Evolutionary conservation across 2,329 filamentous ascomycete species (phyloP).

Genomic region (Fusarium lateritium): DNA sequence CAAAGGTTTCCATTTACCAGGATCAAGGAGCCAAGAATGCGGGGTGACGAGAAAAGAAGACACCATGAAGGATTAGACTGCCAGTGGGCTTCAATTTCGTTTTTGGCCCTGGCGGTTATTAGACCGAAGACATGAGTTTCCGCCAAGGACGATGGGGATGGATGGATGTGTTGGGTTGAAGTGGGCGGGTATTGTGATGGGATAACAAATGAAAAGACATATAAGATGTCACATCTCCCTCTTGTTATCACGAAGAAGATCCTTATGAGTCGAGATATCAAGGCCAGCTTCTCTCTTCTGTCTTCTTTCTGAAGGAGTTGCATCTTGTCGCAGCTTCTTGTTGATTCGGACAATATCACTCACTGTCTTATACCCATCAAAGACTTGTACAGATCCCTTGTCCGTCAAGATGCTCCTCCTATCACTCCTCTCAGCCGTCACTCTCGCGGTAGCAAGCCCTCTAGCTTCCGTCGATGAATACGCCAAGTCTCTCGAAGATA

Average conservation of each 20-base stretch:
- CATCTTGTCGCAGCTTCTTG: slow-evolving; percentile 2
- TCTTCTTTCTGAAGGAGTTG: slow-evolving; percentile 15
- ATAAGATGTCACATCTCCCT: slow-evolving; percentile 29
- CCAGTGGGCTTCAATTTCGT: slow-evolving; percentile 16
- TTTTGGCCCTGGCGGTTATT: slow-evolving; percentile 24
- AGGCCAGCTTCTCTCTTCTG: slow-evolving; percentile 10
- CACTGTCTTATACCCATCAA: slow-evolving; percentile 1
- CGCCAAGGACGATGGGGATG: slow-evolving; percentile 26
- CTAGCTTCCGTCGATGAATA: slow-evolving; percentile 48
- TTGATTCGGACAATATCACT: too few species aligned
- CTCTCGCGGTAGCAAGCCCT: slow-evolving; percentile 49
- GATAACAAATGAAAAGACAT: slow-evolving; percentile 18
- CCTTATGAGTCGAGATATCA: slow-evolving; percentile 28
- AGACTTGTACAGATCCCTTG: background rate
- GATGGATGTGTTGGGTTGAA: slow-evolving; percentile 3
- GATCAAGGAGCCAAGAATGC: slow-evolving; percentile 36
- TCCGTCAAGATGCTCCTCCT: slow-evolving; percentile 44
- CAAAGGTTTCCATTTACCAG: slow-evolving; percentile 5
- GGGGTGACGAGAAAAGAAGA: slow-evolving; percentile 28
- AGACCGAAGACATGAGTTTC: slow-evolving; percentile 1
- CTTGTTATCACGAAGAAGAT: slow-evolving; percentile 10
- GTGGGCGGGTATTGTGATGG: slow-evolving; percentile 31
- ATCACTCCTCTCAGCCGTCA: slow-evolving; percentile 47
- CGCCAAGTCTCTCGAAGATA: slow-evolving; percentile 48
- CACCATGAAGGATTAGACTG: slow-evolving; percentile 12